phyloP scores from a whole-genome alignment of 768 basidiomycete species.

The Coprinopsis strossmayeri region DNA sequence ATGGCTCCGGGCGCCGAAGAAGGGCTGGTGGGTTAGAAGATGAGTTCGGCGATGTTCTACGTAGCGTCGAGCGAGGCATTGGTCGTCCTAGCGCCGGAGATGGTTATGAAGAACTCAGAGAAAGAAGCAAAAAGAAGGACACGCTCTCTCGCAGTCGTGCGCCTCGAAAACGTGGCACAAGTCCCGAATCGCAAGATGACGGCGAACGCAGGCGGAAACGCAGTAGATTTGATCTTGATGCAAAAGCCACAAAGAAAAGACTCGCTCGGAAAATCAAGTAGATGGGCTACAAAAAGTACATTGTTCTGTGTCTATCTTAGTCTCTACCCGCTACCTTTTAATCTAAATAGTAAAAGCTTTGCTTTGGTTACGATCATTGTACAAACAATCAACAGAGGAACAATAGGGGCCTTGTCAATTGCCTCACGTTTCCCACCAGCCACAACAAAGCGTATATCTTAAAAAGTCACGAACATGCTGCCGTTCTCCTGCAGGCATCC shows the following conservation, averaged over 20 bases:
- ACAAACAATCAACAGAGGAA: not conserved
- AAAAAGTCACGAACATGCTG: not conserved
- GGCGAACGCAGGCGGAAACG: conserved; percentile 32
- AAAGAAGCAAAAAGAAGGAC: conserved; percentile 56
- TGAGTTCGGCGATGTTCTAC: conserved; percentile 79
- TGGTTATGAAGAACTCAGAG: conserved; percentile 78
- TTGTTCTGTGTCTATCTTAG: not conserved
- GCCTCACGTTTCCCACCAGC: conserved; percentile 1
- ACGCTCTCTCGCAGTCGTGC: conserved; percentile 54
- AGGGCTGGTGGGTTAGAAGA: conserved; percentile 71
- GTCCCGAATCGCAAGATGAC: conserved; percentile 21
- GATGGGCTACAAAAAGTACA: not conserved
- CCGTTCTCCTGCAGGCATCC: conserved; percentile 1
- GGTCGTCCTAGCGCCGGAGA: conserved; percentile 41
- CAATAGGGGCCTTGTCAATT: not conserved
- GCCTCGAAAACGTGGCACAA: conserved; percentile 17
- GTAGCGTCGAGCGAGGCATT: conserved; percentile 45
- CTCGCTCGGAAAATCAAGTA: conserved; percentile 4
- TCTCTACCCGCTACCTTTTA: too few species aligned
- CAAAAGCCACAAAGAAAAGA: conserved; percentile 35
- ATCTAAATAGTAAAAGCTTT: too few species aligned
- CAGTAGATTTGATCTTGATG: conserved; percentile 44
- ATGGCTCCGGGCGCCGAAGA: conserved; percentile 43
- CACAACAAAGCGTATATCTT: conserved; percentile 1
- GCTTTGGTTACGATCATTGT: not conserved